phyloP scores from a whole-genome alignment of 495 filamentous ascomycete genomes.

The Letharia columbiana region DNA sequence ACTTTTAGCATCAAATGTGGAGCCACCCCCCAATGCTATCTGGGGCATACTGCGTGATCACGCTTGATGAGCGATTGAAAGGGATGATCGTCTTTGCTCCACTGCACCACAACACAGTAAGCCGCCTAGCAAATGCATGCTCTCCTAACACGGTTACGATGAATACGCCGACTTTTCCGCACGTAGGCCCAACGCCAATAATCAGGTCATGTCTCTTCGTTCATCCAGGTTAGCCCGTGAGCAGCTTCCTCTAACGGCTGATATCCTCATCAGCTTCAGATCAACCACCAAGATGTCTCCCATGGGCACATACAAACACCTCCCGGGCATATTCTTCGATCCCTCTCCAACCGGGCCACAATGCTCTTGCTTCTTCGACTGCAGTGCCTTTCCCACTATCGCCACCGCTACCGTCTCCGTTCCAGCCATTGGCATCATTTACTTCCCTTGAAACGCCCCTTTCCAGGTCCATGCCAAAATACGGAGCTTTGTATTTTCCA shows the following conservation, averaged over 20 bases:
- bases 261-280: background rate
- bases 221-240: conserved; percentile 91
- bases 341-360: conserved; percentile 87
- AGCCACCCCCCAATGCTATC: no score
- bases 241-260: conserved; percentile 78
- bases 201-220: conserved; percentile 11
- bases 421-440: conserved; percentile 32
- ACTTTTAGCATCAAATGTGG: no score
- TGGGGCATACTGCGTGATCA: background rate
- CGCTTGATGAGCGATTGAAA: background rate
- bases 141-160: background rate
- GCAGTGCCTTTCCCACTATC: conserved; percentile 53
- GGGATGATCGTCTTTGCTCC: background rate
- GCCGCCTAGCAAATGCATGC: background rate
- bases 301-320: conserved; percentile 47
- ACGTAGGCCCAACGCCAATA: background rate
- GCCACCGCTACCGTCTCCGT: conserved; percentile 51
- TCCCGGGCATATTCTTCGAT: conserved; percentile 95
- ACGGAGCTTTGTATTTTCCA: conserved; percentile 52
- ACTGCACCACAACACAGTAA: background rate
- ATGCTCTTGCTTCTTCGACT: conserved; percentile 60
- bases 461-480: conserved; percentile 57
- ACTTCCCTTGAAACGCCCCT: conserved; percentile 30
- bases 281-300: no score
- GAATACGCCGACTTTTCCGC: background rate